Base-by-base conservation (phyloP, 2,329 filamentous ascomycete genomes). In the Colletotrichum zoysiae region DNA sequence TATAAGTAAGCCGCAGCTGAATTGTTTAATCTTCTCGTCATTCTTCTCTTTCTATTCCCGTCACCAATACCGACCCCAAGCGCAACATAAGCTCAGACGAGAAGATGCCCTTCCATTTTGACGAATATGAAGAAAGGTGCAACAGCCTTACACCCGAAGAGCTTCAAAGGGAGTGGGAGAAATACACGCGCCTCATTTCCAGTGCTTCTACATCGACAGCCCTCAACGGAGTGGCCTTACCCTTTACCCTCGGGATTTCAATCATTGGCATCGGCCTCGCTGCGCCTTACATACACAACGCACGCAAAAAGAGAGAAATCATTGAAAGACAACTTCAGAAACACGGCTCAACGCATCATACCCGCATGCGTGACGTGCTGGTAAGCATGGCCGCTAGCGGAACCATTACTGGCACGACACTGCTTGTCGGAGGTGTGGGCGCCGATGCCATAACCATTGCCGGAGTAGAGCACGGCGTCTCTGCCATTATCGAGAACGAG, bases 161-260 rank as follows among this genome's bases (percentile, higher is more conserved):
- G 50, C 78, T 84, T 9, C 82, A 84, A 63, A 77, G 78, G 16
- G 82, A 84, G 74, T 84, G 82, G 82, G 78, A 84, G 66, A 82
- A 84, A 74, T 84, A 84, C 53, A 84, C 82, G 3, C 79, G 82
- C 14, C 79, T 84, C 5, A 79, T 84, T 9, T 78, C 82, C 0
- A 80, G 82, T 7, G 82, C 82, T 38, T 81, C 82, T 9, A 84
- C 82, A 0, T 81, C 80, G 2, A 84, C 82, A 8, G 80, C 81
- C 0, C 78, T 83, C 5, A 82, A 80, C 2, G 80, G 82, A 0
- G 67, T 82, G 3, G 81, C 83, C 18, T 76, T 83, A 1, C 82
- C 82, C 7, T 67, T 83, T 16, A 84, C 82, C 0, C 76, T 78
- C 2, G 82, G 82, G 0, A 77, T 84, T 1, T 83, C 81, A 0